Conservation (phyloP, 2,329 filamentous ascomycete species). For the Botrytis fragariae region DNA sequence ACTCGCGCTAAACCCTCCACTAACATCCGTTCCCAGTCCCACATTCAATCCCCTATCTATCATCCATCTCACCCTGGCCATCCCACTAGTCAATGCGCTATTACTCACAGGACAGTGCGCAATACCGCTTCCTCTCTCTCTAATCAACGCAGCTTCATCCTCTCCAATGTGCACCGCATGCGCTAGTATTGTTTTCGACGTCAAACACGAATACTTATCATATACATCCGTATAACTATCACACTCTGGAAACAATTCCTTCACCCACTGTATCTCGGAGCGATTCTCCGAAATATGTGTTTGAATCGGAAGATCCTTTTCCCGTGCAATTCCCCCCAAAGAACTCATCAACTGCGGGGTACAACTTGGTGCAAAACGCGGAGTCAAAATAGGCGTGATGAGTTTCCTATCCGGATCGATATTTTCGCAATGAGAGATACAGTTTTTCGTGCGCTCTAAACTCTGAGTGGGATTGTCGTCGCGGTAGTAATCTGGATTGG, state of each 20-base stretch:
- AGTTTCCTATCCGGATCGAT: constrained; percentile 66
- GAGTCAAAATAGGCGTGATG: constrained; percentile 78
- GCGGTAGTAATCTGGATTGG: constrained; percentile 68
- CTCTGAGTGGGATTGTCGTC: constrained; percentile 64
- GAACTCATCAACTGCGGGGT: constrained; percentile 56
- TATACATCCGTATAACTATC: constrained; percentile 75
- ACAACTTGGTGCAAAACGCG: constrained; percentile 64
- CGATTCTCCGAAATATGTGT: constrained; percentile 88
- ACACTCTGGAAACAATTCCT: constrained; percentile 62
- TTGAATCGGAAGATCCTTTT: constrained; percentile 69
- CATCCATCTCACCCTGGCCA: constrained; percentile 71
- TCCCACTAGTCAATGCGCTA: constrained; percentile 74
- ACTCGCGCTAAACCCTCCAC: constrained; percentile 79
- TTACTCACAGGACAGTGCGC: constrained; percentile 89
- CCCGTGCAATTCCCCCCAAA: constrained; percentile 62
- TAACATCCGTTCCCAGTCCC: constrained; percentile 87
- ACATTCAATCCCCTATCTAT: constrained; percentile 73
- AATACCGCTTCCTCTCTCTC: constrained; percentile 60
- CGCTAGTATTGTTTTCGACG: constrained; percentile 72
- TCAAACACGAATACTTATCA: constrained; percentile 68
- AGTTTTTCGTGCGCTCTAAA: constrained; percentile 54
- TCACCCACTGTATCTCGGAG: constrained; percentile 69
- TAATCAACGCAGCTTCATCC: constrained; percentile 59
- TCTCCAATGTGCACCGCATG: constrained; percentile 76
- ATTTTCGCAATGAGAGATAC: constrained; percentile 61